phyloP scores from a whole-genome alignment of 2,329 filamentous ascomycete genomes.

The Sporothrix variecibatus region DNA sequence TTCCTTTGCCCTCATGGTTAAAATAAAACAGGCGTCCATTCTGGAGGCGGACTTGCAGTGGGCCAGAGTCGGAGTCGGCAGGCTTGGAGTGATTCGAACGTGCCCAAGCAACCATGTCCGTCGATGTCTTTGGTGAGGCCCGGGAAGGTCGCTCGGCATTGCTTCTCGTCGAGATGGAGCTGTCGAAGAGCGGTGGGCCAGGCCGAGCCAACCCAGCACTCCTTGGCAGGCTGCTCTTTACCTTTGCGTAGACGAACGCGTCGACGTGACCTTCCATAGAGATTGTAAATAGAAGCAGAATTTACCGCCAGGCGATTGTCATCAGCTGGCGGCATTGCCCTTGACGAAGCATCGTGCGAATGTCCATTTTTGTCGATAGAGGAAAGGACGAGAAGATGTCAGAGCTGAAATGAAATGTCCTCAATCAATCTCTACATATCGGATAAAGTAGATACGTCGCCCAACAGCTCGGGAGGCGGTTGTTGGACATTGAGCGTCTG shows the following conservation, averaged over 20 bases:
- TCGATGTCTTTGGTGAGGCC: constrained; percentile 45
- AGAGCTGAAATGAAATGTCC: neutral
- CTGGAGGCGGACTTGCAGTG: constrained; percentile 41
- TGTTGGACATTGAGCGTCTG: neutral
- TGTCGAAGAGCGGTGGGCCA: neutral
- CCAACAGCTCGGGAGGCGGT: neutral
- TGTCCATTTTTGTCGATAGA: neutral
- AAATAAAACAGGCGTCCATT: constrained; percentile 34
- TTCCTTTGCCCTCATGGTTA: constrained; percentile 12
- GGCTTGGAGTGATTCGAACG: constrained; percentile 39
- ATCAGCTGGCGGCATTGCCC: neutral
- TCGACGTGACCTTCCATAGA: neutral
- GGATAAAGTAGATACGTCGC: neutral
- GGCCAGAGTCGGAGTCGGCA: constrained; percentile 33
- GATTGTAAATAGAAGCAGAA: neutral
- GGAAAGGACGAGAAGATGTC: neutral
- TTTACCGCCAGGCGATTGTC: neutral
- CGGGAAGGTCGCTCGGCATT: constrained; percentile 44
- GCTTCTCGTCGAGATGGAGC: constrained; percentile 32
- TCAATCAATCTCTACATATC: neutral
- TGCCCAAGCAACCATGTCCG: constrained; percentile 40
- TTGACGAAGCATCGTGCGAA: neutral
- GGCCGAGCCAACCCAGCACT: too few relatives aligned
- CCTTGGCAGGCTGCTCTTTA: too few relatives aligned
- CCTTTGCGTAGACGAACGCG: neutral